Evolutionary conservation across 73 alveolate genomes (phyloP).

Genomic region (Paramecium tetraurelia): DNA sequence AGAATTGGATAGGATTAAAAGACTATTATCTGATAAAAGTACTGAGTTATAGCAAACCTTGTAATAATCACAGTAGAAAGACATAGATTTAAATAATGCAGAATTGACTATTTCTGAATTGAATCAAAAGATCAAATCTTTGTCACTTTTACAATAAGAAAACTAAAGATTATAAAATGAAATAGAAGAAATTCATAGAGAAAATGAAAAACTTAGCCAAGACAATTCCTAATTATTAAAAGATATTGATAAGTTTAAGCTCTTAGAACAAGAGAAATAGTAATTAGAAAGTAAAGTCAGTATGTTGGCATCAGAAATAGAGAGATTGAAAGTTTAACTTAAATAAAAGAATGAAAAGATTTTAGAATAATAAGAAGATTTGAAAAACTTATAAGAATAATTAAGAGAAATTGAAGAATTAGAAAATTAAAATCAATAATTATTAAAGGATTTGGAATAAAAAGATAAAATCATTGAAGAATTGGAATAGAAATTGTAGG

Average conservation of each 20-base stretch:
- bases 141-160: neutral
- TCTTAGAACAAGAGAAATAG: neutral
- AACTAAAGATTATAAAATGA: neutral
- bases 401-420: neutral
- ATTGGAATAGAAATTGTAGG: neutral
- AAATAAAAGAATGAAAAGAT: constrained; percentile 24
- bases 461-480: neutral
- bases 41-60: neutral
- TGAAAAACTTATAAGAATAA: neutral
- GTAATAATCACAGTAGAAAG: neutral
- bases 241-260: neutral
- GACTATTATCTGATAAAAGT: neutral
- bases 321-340: neutral
- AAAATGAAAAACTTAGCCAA: neutral
- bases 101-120: neutral
- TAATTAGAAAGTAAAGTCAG: neutral
- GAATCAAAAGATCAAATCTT: neutral
- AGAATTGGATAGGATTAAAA: neutral
- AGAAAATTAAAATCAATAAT: neutral
- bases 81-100: neutral
- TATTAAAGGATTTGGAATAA: neutral
- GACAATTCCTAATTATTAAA: neutral
- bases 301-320: constrained; percentile 19
- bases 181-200: neutral
- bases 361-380: neutral